These are phyloP conservation scores for Flaveria floridana DNA, from an alignment of 140 eudicot genomes.

Conservation along the genomic window DNA sequence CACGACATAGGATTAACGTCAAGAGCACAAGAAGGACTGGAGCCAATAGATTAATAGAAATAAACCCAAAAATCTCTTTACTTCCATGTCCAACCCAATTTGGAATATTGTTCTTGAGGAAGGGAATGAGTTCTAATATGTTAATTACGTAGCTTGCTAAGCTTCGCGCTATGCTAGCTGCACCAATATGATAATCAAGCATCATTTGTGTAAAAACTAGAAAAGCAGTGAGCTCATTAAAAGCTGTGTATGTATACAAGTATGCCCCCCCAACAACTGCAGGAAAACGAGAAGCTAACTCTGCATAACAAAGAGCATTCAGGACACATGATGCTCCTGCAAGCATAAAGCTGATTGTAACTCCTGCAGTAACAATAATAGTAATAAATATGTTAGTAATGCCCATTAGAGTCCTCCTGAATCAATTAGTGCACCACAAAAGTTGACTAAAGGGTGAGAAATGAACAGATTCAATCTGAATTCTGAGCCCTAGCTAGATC, in stretches of 20 bases:
- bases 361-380: slow-evolving; percentile 59
- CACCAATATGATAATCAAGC: slow-evolving; percentile 97
- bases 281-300: slow-evolving; percentile 88
- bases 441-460: not conserved
- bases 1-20: slow-evolving; percentile 69
- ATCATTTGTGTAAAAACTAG: slow-evolving; percentile 87
- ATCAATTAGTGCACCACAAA: not conserved
- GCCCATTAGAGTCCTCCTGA: not conserved
- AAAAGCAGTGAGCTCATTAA: slow-evolving; percentile 93
- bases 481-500: slow-evolving; percentile 3
- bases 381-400: slow-evolving; percentile 4
- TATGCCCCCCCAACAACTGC: slow-evolving; percentile 99
- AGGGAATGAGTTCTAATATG: slow-evolving; percentile 63
- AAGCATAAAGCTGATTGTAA: slow-evolving; percentile 73
- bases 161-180: slow-evolving; percentile 96
- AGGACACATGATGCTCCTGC: slow-evolving; percentile 91
- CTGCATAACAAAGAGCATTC: slow-evolving; percentile 95
- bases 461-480: slow-evolving; percentile 12
- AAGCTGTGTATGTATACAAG: slow-evolving; percentile 81
- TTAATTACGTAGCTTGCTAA: slow-evolving; percentile 74
- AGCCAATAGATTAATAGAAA: slow-evolving; percentile 76
- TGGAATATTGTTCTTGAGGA: slow-evolving; percentile 62
- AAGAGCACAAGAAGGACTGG: slow-evolving; percentile 69
- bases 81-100: slow-evolving; percentile 91
- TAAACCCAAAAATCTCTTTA: slow-evolving; percentile 54